Evolutionary conservation across 805 yeast genomes (phyloP).

Genomic region (Candida maesae): DNA sequence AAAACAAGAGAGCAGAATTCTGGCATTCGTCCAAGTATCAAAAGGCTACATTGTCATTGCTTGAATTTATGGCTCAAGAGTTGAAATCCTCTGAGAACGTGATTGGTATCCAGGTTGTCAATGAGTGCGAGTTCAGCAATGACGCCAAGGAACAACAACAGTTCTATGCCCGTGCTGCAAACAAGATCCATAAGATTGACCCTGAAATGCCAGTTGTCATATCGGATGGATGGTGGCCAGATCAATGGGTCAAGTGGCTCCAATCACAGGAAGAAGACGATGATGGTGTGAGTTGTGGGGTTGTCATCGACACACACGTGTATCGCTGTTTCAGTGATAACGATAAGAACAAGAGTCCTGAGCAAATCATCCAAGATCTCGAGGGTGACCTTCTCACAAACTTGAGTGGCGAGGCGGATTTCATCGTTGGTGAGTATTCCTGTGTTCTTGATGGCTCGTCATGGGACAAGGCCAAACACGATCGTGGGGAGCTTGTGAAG

Average conservation of each 20-base stretch:
- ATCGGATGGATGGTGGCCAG: slow-evolving; percentile 94
- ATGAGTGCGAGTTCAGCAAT: slow-evolving; percentile 71
- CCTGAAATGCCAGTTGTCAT: slow-evolving; percentile 63
- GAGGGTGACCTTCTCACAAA: slow-evolving; percentile 46
- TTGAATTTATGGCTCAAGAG: slow-evolving; percentile 62
- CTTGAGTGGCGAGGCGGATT: slow-evolving; percentile 52
- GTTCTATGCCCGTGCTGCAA: slow-evolving; percentile 65
- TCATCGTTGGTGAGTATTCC: slow-evolving; percentile 85
- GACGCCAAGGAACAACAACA: slow-evolving; percentile 46
- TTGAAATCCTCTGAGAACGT: slow-evolving; percentile 59
- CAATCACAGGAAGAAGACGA: slow-evolving; percentile 28
- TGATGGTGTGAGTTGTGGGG: slow-evolving; percentile 42
- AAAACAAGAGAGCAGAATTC: slow-evolving; percentile 54
- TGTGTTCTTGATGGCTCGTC: slow-evolving; percentile 77
- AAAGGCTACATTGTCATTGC: slow-evolving; percentile 42
- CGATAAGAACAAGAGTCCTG: slow-evolving; percentile 65
- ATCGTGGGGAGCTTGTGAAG: slow-evolving; percentile 52
- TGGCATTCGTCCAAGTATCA: slow-evolving; percentile 49
- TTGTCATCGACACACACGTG: slow-evolving; percentile 79
- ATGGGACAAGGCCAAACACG: slow-evolving; percentile 53
- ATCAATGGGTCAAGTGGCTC: slow-evolving; percentile 71
- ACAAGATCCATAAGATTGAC: slow-evolving; percentile 55
- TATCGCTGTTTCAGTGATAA: slow-evolving; percentile 81
- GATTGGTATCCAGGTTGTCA: slow-evolving; percentile 79
- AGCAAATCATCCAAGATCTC: slow-evolving; percentile 57